Conservation (phyloP, 345 rosid species). For the Populus simonii region DNA sequence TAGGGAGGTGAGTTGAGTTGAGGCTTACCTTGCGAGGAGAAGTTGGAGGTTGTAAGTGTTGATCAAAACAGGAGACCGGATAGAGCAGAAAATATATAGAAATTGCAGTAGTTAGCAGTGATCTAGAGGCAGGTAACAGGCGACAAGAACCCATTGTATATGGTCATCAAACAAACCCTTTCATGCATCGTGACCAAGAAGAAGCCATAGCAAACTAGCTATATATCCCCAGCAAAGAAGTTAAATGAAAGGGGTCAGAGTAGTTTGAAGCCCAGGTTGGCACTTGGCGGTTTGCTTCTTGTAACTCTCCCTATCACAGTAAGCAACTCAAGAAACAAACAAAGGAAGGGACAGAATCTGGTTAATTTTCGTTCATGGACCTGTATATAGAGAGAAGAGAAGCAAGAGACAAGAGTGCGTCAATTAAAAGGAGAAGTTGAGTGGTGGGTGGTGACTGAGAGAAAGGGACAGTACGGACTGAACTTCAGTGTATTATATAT, state of each 20-base stretch:
- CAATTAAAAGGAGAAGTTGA: constrained; percentile 16
- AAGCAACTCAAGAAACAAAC: neutral
- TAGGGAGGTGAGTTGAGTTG: neutral
- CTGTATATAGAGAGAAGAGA: neutral
- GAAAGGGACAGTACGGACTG: neutral
- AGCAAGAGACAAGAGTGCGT: neutral
- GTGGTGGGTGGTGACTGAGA: constrained; percentile 16
- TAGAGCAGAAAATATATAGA: constrained; percentile 12
- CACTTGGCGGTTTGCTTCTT: neutral
- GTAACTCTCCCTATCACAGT: too few species aligned
- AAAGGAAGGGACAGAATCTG: neutral
- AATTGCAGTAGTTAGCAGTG: neutral
- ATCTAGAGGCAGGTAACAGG: neutral
- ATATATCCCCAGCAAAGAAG: neutral
- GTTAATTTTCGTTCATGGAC: neutral
- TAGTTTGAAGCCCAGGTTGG: neutral
- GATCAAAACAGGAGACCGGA: constrained; percentile 27
- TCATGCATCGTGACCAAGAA: neutral
- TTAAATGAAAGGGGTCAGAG: neutral
- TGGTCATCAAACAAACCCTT: constrained; percentile 6
- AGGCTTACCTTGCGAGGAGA: constrained; percentile 24
- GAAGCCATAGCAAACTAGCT: neutral
- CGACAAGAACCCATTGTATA: constrained; percentile 6
- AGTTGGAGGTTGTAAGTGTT: constrained; percentile 11
- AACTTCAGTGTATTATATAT: too few species aligned